A percentile compares a stretch with the other conserved stretches of the same genome.
phyloP scores from a whole-genome alignment of 306 rosid species.

The Vachellia pachyceras region DNA sequence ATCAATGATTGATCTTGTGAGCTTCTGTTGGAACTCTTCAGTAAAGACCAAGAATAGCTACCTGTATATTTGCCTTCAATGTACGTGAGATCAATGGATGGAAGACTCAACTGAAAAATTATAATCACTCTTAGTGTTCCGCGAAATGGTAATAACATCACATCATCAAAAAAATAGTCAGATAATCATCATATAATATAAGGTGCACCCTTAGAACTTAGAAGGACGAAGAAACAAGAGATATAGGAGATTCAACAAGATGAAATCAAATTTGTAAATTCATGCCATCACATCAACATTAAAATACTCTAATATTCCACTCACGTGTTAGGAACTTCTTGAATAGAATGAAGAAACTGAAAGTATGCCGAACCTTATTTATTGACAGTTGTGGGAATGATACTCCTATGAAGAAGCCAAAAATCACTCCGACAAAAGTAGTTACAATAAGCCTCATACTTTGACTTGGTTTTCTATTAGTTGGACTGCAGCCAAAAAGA shows the following conservation, averaged over 20 bases:
- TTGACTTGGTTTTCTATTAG: conserved; percentile 79
- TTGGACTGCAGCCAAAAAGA: conserved; percentile 64
- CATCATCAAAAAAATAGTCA: neutral
- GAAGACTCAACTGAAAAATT: conserved; percentile 74
- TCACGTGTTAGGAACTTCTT: neutral
- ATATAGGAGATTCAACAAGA: conserved; percentile 45
- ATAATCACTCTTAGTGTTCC: conserved; percentile 28
- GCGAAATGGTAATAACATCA: conserved; percentile 28
- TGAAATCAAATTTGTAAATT: conserved; percentile 31
- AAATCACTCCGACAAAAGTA: conserved; percentile 81
- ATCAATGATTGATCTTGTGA: conserved; percentile 48
- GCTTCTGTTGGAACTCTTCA: conserved; percentile 44
- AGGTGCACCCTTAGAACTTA: conserved; percentile 8
- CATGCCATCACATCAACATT: conserved; percentile 24
- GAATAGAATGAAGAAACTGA: conserved; percentile 28
- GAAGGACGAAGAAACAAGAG: conserved; percentile 29
- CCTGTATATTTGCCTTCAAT: conserved; percentile 58
- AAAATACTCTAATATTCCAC: conserved; percentile 10
- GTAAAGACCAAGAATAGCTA: conserved; percentile 54
- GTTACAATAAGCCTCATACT: conserved; percentile 80
- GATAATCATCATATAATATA: conserved; percentile 15
- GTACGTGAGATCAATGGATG: conserved; percentile 69
- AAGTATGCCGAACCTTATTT: conserved; percentile 69
- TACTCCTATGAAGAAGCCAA: conserved; percentile 91
- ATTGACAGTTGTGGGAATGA: conserved; percentile 87